phyloP scores from a whole-genome alignment of 805 yeast genomes.

The Kazachstania bromeliacearum region DNA sequence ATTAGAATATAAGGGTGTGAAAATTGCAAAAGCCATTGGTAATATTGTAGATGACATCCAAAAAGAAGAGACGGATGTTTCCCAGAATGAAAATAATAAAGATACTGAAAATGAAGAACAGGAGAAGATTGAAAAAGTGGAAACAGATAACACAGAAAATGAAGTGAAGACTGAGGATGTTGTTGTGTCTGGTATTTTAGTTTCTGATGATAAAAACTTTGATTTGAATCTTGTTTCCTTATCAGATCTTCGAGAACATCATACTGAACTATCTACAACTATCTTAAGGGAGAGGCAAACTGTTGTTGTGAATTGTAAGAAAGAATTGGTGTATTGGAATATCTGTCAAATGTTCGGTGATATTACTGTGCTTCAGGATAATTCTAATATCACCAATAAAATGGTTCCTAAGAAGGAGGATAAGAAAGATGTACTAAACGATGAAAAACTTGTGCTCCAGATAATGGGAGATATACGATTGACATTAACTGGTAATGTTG shows the following conservation, averaged over 20 bases:
- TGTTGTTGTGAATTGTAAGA: conserved; percentile 68
- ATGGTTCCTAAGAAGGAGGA: conserved; percentile 22
- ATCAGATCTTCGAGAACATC: conserved; percentile 78
- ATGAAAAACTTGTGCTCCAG: conserved; percentile 38
- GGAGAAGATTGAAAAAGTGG: conserved; percentile 3
- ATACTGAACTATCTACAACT: conserved; percentile 75
- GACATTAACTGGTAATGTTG: conserved; percentile 38
- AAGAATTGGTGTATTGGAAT: conserved; percentile 79
- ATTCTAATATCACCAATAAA: conserved; percentile 29
- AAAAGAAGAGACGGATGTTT: conserved; percentile 25
- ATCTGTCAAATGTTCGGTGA: conserved; percentile 91
- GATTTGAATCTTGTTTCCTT: conserved; percentile 75
- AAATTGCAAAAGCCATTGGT: conserved; percentile 71
- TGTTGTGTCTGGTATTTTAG: conserved; percentile 70
- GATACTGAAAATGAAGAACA: conserved; percentile 1
- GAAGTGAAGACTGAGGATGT: conserved; percentile 12
- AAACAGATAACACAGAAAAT: background rate
- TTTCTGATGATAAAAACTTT: conserved; percentile 69
- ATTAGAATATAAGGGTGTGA: conserved; percentile 71
- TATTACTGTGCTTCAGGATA: conserved; percentile 54
- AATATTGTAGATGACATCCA: conserved; percentile 40
- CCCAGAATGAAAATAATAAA: conserved; percentile 1
- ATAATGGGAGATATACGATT: conserved; percentile 59
- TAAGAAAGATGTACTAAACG: conserved; percentile 1
- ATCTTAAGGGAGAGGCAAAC: conserved; percentile 75